These are phyloP conservation scores for Colletotrichum zoysiae DNA, from an alignment of 2,329 filamentous ascomycete species.

Conservation along the genomic window DNA sequence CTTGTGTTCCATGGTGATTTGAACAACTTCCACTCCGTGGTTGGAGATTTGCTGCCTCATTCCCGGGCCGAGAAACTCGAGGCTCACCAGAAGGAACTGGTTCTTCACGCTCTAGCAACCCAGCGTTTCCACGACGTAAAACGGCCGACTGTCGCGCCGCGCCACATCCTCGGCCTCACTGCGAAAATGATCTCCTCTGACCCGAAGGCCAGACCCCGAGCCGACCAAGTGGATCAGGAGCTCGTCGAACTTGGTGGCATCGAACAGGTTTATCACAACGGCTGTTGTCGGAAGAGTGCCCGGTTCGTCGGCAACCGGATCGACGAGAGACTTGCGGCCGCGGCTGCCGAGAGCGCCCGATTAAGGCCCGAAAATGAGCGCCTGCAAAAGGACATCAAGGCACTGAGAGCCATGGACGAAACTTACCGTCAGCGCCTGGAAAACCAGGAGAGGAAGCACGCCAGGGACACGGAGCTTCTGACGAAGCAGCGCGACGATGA, in stretches of 20 bases:
- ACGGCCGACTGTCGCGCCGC: slow-evolving; percentile 55
- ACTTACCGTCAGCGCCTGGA: slow-evolving; percentile 55
- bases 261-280: slow-evolving; percentile 61
- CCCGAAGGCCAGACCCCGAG: slow-evolving; percentile 50
- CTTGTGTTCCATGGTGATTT: slow-evolving; percentile 57
- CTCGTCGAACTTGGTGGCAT: slow-evolving; percentile 60
- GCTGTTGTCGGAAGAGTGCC: slow-evolving; percentile 56
- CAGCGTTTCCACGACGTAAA: slow-evolving; percentile 53
- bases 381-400: slow-evolving; percentile 51
- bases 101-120: slow-evolving; percentile 52
- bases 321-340: slow-evolving; percentile 51
- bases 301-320: slow-evolving; percentile 54
- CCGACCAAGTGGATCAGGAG: slow-evolving; percentile 55
- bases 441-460: slow-evolving; percentile 52
- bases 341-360: slow-evolving; percentile 40
- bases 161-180: slow-evolving; percentile 55
- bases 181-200: slow-evolving; percentile 52
- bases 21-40: slow-evolving; percentile 52
- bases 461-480: slow-evolving; percentile 50
- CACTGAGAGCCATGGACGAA: slow-evolving; percentile 55
- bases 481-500: slow-evolving; percentile 53
- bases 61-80: slow-evolving; percentile 52
- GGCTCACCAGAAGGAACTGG: slow-evolving; percentile 51
- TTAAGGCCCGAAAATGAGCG: slow-evolving; percentile 51
- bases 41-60: slow-evolving; percentile 48